Conservation (phyloP, 2,329 filamentous ascomycete species). For the Gyromitra esculenta region DNA sequence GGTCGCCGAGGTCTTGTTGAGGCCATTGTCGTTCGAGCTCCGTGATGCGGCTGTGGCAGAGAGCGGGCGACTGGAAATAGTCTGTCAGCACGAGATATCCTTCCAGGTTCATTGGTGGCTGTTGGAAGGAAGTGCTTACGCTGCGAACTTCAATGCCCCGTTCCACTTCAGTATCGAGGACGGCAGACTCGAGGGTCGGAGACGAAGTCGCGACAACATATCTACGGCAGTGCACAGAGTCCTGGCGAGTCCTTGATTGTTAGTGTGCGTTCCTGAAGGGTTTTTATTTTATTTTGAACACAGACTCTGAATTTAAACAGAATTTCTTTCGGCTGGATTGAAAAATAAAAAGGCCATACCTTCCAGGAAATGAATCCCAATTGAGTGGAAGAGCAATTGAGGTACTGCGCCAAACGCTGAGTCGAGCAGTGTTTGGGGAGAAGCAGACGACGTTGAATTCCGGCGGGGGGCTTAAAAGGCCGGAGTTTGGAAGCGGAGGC, state of each 20-base stretch:
- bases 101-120: not conserved
- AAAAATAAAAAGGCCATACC: constrained; percentile 1
- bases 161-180: constrained; percentile 33
- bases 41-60: constrained; percentile 17
- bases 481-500: constrained; percentile 29
- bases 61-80: constrained; percentile 30
- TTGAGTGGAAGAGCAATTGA: constrained; percentile 10
- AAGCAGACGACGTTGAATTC: not conserved
- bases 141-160: constrained; percentile 15
- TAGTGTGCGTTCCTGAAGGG: not conserved
- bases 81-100: constrained; percentile 24
- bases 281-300: not conserved
- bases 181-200: constrained; percentile 31
- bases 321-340: not conserved
- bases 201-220: constrained; percentile 51
- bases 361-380: constrained; percentile 16
- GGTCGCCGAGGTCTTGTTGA: constrained; percentile 84
- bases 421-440: not conserved
- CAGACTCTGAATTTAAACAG: not conserved
- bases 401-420: not conserved
- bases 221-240: not conserved
- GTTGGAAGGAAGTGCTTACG: constrained; percentile 22
- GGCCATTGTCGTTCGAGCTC: constrained; percentile 22
- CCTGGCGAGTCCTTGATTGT: constrained; percentile 11
- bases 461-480: constrained; percentile 6